A percentile compares a stretch with the other conserved stretches of the same genome.
phyloP scores from a whole-genome alignment of 2,329 filamentous ascomycete species.

The Thielaviopsis euricoi region DNA sequence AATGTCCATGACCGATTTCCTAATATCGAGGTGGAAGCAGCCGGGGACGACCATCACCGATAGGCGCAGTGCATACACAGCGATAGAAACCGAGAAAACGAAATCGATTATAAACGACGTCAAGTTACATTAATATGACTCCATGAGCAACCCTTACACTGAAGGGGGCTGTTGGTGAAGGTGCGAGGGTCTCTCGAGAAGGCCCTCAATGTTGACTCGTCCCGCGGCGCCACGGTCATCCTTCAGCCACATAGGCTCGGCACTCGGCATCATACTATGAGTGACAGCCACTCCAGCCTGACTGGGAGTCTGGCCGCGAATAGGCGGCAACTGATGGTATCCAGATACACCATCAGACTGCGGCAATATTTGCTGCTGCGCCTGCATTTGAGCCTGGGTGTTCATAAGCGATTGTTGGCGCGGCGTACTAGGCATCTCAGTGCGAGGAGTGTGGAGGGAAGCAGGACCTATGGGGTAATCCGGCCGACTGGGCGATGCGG shows the following conservation, averaged over 20 bases:
- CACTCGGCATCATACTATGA: constrained; percentile 4
- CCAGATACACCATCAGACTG: constrained; percentile 12
- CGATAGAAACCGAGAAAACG: background rate
- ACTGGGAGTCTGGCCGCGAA: constrained; percentile 21
- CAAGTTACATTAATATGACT: background rate
- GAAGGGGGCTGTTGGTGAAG: constrained; percentile 16
- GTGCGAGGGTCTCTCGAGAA: constrained; percentile 38
- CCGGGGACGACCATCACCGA: background rate
- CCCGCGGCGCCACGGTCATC: constrained; percentile 30
- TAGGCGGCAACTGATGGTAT: constrained; percentile 28
- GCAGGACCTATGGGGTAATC: constrained; percentile 28
- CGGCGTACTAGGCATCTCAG: constrained; percentile 23
- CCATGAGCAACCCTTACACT: background rate
- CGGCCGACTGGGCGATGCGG: constrained; percentile 25
- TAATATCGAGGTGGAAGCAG: background rate
- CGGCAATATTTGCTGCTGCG: constrained; percentile 1
- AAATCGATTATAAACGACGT: background rate
- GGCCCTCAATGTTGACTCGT: constrained; percentile 43
- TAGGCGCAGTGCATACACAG: background rate
- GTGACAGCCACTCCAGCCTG: background rate
- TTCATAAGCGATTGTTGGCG: constrained; percentile 9
- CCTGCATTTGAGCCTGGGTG: constrained; percentile 15
- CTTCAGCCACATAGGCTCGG: constrained; percentile 20
- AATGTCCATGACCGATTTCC: background rate
- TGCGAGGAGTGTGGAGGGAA: constrained; percentile 38